phyloP scores from a whole-genome alignment of 2,329 filamentous ascomycete species.

The Phoma sp. region DNA sequence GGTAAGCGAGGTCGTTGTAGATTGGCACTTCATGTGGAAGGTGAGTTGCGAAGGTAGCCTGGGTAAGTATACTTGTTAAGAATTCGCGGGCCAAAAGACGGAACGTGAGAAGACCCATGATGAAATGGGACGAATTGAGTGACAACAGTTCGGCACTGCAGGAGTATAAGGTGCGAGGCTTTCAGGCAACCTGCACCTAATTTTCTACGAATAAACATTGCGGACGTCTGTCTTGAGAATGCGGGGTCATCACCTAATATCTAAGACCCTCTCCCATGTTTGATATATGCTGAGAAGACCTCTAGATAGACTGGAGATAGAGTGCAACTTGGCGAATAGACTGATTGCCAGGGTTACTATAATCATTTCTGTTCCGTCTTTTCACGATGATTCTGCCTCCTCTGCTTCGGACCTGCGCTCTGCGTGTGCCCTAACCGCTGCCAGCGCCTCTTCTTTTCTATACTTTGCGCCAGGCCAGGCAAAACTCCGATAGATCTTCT shows the following conservation, averaged over 20 bases:
- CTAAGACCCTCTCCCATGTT: no score
- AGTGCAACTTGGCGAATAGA: no score
- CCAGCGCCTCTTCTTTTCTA: slow-evolving; percentile 5
- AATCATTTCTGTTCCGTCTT: no score
- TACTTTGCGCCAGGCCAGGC: background rate
- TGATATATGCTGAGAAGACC: no score
- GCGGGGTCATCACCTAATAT: background rate
- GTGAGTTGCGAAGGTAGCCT: background rate
- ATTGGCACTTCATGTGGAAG: background rate
- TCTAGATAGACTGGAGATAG: no score
- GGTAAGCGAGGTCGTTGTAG: slow-evolving; percentile 8
- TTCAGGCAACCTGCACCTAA: background rate
- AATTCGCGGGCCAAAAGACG: background rate
- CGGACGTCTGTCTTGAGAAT: no score
- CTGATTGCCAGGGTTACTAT: no score
- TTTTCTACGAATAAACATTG: no score
- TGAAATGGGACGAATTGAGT: background rate
- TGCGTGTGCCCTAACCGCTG: background rate
- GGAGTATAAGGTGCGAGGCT: background rate
- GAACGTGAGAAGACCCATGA: background rate
- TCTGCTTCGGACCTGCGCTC: background rate
- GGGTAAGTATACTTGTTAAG: no score
- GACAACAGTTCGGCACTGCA: background rate
- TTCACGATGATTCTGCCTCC: background rate
- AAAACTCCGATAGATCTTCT: background rate